Evolutionary conservation across 305 asterid genomes (phyloP), one percentile per base, ranked within the genome.

Genomic region (Salvia sclarea): DNA sequence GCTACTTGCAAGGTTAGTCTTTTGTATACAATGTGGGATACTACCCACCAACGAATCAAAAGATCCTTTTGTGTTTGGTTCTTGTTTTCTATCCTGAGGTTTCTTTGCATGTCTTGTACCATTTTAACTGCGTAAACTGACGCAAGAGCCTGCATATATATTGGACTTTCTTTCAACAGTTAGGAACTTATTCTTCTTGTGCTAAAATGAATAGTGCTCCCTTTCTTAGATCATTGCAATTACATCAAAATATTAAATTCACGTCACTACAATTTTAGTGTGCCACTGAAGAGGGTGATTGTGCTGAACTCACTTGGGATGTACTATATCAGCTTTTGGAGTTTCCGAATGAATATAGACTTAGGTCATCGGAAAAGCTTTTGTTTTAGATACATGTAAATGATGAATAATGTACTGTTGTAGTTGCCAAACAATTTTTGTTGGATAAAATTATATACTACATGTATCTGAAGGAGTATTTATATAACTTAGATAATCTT

Each of bases 1-100:
- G 77, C 76, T 58, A 45, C 63, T 53, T 54, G 49, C 68, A 73
- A 81, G 85, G 90, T 81, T 75, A 40, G 91, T 82, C 55, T 72
- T 61, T 77, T 41, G 53, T 60, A 28, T 52, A 55, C 6, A 57
- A 56, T n/a, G 6, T 33, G 22, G 66, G 57, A 44, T 52, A 64
- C 21, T 60, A 58, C 20, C 72, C 47, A 61, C 11, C 22, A 33
- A 31, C n/a, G 47, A 38, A 50, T 45, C 21, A n/a, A 20, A 59
- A 64, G 52, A 60, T 41, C 12, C 53, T 30, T 58, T 67, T 6
- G 25, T 13, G 30, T 57, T 45, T 38, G 24, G 21, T 66, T 53
- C 9, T 49, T 11, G 8, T 60, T 56, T 62, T 45, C 14, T 25
- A 31, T 47, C 21, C 25, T 74, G 54, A 65, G 72, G 48, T 67